A percentile compares a stretch with the other conserved stretches of the same genome.
Evolutionary conservation across 257 asterid genomes (phyloP).

Genomic region (Parsonsia alboflavescens): DNA sequence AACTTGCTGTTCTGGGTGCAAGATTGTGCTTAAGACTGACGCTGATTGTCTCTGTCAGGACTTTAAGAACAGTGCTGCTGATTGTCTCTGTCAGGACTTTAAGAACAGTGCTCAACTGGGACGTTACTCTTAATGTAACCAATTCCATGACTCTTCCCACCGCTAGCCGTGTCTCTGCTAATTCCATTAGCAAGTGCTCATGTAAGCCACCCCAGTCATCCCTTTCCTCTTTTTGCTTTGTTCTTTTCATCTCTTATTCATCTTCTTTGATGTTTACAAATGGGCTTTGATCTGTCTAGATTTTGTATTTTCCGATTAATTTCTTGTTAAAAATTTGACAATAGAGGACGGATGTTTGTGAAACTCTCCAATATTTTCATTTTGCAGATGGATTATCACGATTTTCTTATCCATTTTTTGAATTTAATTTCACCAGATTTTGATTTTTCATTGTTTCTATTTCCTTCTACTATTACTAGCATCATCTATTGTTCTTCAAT

Average conservation of each 20-base stretch:
- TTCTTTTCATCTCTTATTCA: background rate
- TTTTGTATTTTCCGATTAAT: background rate
- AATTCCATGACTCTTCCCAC: constrained; percentile 72
- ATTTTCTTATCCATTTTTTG: background rate
- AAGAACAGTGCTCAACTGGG: constrained; percentile 84
- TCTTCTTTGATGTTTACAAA: background rate
- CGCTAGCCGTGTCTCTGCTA: constrained; percentile 81
- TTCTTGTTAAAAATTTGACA: background rate
- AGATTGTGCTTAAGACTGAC: constrained; percentile 60
- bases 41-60: constrained; percentile 73
- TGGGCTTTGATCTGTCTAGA: background rate
- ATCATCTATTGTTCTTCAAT: background rate
- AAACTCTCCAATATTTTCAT: background rate
- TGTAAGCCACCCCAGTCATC: constrained; percentile 34
- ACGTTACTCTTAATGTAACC: constrained; percentile 57
- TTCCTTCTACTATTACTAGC: background rate
- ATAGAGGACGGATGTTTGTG: background rate
- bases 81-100: constrained; percentile 75
- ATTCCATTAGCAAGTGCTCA: constrained; percentile 61
- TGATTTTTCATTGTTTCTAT: background rate
- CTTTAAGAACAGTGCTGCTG: constrained; percentile 69
- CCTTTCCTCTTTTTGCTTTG: background rate
- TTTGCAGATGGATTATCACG: background rate
- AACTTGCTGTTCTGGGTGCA: constrained; percentile 71
- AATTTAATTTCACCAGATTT: background rate